Percentiles rank a stretch among this genome's conserved stretches.
Conservation (phyloP, 176 grass and related monocot genomes). For the Lolium perenne region DNA sequence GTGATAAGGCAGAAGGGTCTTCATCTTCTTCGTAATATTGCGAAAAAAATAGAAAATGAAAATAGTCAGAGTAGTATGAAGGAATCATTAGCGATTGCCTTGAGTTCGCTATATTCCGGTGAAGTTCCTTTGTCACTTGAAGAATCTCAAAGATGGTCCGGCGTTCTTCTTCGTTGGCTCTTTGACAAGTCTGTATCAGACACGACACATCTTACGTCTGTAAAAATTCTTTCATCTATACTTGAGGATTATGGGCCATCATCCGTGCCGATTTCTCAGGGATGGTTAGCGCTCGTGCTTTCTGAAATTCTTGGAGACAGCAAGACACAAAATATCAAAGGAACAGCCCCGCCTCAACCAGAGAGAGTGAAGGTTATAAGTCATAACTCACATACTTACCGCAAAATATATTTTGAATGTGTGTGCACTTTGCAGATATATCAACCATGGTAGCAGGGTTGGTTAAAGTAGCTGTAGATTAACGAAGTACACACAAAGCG, state of each 20-base stretch:
- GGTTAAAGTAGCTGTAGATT: constrained; percentile 11
- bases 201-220: constrained; percentile 62
- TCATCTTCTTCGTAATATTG: constrained; percentile 80
- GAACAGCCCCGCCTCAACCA: constrained; percentile 58
- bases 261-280: constrained; percentile 93
- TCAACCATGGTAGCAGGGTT: constrained; percentile 10
- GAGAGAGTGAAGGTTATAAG: constrained; percentile 78
- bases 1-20: constrained; percentile 85
- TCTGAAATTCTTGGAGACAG: constrained; percentile 74
- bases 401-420: constrained; percentile 33
- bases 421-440: constrained; percentile 32
- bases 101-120: constrained; percentile 77
- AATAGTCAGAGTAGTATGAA: constrained; percentile 65
- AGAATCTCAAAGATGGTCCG: constrained; percentile 93
- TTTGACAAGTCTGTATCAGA: constrained; percentile 82
- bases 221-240: constrained; percentile 86
- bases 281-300: constrained; percentile 86
- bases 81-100: constrained; percentile 71
- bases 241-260: constrained; percentile 83
- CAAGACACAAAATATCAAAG: constrained; percentile 69
- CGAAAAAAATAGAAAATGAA: constrained; percentile 80
- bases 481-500: not conserved
- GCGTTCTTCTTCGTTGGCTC: constrained; percentile 89
- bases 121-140: constrained; percentile 84
- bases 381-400: constrained; percentile 36